phyloP scores from a whole-genome alignment of 2,329 filamentous ascomycete genomes.

The Pyrenochaeta sp. region DNA sequence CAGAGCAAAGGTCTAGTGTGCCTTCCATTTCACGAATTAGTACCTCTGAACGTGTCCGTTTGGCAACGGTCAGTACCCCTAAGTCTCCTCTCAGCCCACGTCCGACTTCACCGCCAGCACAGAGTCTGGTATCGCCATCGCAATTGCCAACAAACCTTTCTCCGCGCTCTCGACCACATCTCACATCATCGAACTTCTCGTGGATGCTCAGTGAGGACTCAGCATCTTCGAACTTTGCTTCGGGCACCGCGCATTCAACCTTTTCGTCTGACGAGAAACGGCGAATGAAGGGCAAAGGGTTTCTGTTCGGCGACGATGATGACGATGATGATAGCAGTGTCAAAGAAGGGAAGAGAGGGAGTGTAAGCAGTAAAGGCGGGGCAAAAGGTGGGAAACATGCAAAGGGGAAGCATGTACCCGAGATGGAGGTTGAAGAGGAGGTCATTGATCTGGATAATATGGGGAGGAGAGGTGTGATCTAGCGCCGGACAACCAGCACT shows the following conservation, averaged over 20 bases:
- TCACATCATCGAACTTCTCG: slow-evolving; percentile 78
- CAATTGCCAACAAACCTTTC: slow-evolving; percentile 38
- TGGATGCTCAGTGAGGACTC: slow-evolving; percentile 72
- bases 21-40: slow-evolving; percentile 27
- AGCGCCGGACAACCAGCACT: background rate
- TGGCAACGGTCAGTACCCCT: slow-evolving; percentile 6
- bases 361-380: slow-evolving; percentile 26
- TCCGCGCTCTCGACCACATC: slow-evolving; percentile 65
- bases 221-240: slow-evolving; percentile 44
- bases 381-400: slow-evolving; percentile 23
- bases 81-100: slow-evolving; percentile 16
- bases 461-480: slow-evolving; percentile 41
- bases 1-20: slow-evolving; percentile 28
- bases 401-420: slow-evolving; percentile 34
- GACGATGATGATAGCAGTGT: slow-evolving; percentile 34
- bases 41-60: slow-evolving; percentile 9
- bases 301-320: slow-evolving; percentile 53
- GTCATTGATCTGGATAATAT: slow-evolving; percentile 49
- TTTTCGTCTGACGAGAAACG: slow-evolving; percentile 48
- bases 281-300: slow-evolving; percentile 49
- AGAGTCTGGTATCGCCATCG: slow-evolving; percentile 14
- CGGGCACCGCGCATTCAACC: slow-evolving; percentile 43
- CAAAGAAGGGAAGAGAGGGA: slow-evolving; percentile 32
- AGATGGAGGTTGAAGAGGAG: slow-evolving; percentile 45
- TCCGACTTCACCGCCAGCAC: slow-evolving; percentile 26